phyloP scores from a whole-genome alignment of 805 yeast genomes.

The Kregervanrija delftensis region DNA sequence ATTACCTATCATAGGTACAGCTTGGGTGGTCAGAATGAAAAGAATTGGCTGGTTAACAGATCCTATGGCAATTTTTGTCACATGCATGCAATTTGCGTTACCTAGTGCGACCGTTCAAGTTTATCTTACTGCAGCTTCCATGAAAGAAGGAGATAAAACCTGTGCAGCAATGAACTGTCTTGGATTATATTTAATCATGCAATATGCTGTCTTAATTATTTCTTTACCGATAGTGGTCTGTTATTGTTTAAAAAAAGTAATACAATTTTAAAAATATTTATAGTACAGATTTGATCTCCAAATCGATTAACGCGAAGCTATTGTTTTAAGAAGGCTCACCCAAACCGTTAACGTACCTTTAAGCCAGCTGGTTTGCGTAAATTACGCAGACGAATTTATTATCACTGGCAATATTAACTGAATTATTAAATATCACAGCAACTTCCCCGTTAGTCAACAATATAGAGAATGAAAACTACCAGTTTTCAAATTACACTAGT shows the following conservation, averaged over 20 bases:
- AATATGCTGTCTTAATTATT: slow-evolving; percentile 39
- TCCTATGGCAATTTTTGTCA: slow-evolving; percentile 35
- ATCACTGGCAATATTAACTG: too few relatives aligned
- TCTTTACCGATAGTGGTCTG: slow-evolving; percentile 47
- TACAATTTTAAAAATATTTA: slow-evolving; percentile 11
- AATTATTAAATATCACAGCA: too few relatives aligned
- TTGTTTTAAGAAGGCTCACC: too few relatives aligned
- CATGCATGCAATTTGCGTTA: slow-evolving; percentile 41
- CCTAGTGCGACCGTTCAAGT: slow-evolving; percentile 56
- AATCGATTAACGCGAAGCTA: too few relatives aligned
- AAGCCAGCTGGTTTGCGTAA: too few relatives aligned
- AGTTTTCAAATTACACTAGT: too few relatives aligned
- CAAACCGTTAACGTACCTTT: too few relatives aligned
- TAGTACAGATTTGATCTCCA: too few relatives aligned
- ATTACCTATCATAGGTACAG: slow-evolving; percentile 48
- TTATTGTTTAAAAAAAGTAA: slow-evolving; percentile 28
- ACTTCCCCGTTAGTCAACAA: too few relatives aligned
- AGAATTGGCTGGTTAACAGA: slow-evolving; percentile 43
- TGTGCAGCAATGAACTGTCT: slow-evolving; percentile 47
- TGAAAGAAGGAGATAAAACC: slow-evolving; percentile 41
- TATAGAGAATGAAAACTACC: too few relatives aligned
- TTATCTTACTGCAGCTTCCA: slow-evolving; percentile 52
- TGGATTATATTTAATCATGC: slow-evolving; percentile 43
- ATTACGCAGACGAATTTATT: too few relatives aligned
- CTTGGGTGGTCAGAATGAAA: slow-evolving; percentile 38